phyloP scores from a whole-genome alignment of 768 basidiomycete species.

The Peribolospora baueri region DNA sequence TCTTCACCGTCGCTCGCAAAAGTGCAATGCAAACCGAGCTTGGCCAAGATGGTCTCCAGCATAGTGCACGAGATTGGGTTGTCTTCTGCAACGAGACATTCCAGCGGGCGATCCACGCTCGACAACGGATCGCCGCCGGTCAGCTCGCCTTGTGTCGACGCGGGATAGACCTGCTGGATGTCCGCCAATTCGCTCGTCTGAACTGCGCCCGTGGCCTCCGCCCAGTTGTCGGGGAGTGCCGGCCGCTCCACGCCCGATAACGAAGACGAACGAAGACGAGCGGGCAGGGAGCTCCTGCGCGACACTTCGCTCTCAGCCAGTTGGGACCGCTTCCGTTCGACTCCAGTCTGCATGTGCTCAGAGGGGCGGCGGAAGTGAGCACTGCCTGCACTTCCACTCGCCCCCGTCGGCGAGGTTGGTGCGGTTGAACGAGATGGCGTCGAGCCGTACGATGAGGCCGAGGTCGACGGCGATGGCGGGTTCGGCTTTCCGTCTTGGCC shows the following conservation, averaged over 20 bases:
- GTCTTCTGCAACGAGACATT: constrained; percentile 82
- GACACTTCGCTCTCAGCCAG: constrained; percentile 32
- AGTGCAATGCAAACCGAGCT: constrained; percentile 82
- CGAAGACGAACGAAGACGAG: constrained; percentile 62
- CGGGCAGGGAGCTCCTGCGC: constrained; percentile 62
- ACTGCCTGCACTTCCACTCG: constrained; percentile 14
- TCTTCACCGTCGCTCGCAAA: constrained; percentile 91
- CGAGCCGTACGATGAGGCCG: constrained; percentile 1
- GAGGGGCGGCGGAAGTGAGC: constrained; percentile 64
- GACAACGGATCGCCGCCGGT: constrained; percentile 31
- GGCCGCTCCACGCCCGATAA: constrained; percentile 44
- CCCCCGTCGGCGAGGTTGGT: not conserved
- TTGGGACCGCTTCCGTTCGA: constrained; percentile 61
- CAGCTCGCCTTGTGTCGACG: not conserved
- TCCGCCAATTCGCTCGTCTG: no score
- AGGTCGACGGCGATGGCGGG: constrained; percentile 6
- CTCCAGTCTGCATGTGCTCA: constrained; percentile 42
- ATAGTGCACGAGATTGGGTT: constrained; percentile 97
- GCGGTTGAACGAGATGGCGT: not conserved
- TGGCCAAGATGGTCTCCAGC: constrained; percentile 74
- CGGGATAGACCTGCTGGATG: not conserved
- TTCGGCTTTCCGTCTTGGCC: not conserved
- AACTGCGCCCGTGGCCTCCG: no score
- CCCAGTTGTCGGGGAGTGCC: no score
- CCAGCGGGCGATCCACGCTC: constrained; percentile 53